Evolutionary conservation across 768 basidiomycete genomes (phyloP).

Genomic region (Asterophora lycoperdoides): DNA sequence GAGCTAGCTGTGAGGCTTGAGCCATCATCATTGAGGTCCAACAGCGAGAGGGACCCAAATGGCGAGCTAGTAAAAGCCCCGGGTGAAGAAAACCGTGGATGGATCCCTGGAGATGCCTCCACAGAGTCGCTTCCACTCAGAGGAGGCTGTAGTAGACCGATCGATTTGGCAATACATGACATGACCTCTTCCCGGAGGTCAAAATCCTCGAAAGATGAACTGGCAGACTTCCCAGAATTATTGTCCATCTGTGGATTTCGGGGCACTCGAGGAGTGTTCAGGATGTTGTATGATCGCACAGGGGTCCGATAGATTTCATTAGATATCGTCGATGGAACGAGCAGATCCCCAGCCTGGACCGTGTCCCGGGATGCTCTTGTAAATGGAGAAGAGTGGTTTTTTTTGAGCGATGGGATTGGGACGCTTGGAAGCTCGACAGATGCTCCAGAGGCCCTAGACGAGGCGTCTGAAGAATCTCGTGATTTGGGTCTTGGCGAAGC

Average conservation of each 20-base stretch:
- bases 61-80: slow-evolving; percentile 25
- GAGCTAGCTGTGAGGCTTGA: slow-evolving; percentile 65
- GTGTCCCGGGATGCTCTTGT: slow-evolving; percentile 43
- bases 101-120: slow-evolving; percentile 61
- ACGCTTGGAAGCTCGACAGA: slow-evolving; percentile 9
- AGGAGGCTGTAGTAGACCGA: slow-evolving; percentile 87
- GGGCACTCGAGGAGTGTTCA: slow-evolving; percentile 46
- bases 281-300: slow-evolving; percentile 44
- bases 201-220: slow-evolving; percentile 63
- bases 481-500: slow-evolving; percentile 21
- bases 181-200: slow-evolving; percentile 96
- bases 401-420: slow-evolving; percentile 4
- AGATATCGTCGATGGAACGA: slow-evolving; percentile 49
- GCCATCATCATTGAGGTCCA: slow-evolving; percentile 66
- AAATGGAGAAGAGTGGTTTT: slow-evolving; percentile 15
- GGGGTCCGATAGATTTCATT: slow-evolving; percentile 44
- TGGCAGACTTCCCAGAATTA: slow-evolving; percentile 16
- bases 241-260: slow-evolving; percentile 27
- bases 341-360: slow-evolving; percentile 76
- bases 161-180: slow-evolving; percentile 96
- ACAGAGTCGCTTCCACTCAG: slow-evolving; percentile 62
- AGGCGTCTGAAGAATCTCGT: slow-evolving; percentile 21
- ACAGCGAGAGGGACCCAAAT: slow-evolving; percentile 68
- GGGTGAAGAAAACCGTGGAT: slow-evolving; percentile 30
- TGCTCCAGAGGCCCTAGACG: slow-evolving; percentile 2